phyloP scores from a whole-genome alignment of 139 green algal genomes.

The Micractinium conductrix region DNA sequence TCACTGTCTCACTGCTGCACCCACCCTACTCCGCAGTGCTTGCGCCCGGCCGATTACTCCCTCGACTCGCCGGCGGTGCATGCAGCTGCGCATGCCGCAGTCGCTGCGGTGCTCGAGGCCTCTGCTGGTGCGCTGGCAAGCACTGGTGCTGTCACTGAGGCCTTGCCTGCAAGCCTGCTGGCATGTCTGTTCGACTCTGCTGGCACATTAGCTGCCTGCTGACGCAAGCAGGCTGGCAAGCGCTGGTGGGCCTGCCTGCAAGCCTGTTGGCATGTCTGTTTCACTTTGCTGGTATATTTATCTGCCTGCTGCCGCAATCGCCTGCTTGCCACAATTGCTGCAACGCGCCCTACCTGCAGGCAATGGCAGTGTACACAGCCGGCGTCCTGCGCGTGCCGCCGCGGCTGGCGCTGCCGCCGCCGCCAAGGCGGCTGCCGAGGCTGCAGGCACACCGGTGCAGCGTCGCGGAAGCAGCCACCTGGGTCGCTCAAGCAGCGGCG shows the following conservation, averaged over 20 bases:
- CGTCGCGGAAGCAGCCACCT: background rate
- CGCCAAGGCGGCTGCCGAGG: conserved; percentile 18
- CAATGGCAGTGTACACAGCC: background rate
- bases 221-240: too few species aligned
- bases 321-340: too few species aligned
- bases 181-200: too few species aligned
- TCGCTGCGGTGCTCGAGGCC: conserved; percentile 34
- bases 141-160: background rate
- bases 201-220: too few species aligned
- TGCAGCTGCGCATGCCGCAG: conserved; percentile 32
- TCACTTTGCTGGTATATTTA: too few species aligned
- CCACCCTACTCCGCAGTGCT: background rate
- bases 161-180: too few species aligned
- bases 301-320: too few species aligned
- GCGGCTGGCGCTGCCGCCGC: conserved; percentile 28
- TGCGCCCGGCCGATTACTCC: background rate
- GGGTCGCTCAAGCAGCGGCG: background rate
- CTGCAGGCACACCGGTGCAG: background rate
- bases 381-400: conserved; percentile 22
- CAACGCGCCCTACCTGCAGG: too few species aligned
- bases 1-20: background rate
- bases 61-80: conserved; percentile 48
- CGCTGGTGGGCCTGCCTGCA: too few species aligned
- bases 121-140: background rate
- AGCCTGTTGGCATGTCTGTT: too few species aligned